Conservation (phyloP, 768 basidiomycete genomes). For the Boletus tomentosulus region DNA sequence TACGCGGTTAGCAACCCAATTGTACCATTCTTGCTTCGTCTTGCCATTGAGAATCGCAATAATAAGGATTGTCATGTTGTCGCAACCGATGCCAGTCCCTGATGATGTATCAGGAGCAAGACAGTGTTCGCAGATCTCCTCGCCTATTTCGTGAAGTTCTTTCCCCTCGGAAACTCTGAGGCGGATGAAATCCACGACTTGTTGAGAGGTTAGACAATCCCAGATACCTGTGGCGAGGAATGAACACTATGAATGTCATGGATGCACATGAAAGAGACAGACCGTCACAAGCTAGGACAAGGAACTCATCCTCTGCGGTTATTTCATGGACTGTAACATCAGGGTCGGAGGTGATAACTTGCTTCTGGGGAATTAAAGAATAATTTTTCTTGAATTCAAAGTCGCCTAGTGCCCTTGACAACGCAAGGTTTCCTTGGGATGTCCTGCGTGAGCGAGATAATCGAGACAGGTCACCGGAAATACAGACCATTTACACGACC, state of each 20-base stretch:
- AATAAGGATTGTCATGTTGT: slow-evolving; percentile 97
- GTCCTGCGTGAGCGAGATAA: neutral
- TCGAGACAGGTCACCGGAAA: neutral
- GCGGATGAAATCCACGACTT: slow-evolving; percentile 86
- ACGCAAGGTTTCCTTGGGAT: slow-evolving; percentile 80
- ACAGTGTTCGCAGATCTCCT: slow-evolving; percentile 88
- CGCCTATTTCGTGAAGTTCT: slow-evolving; percentile 77
- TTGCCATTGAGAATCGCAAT: slow-evolving; percentile 83
- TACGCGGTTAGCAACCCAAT: slow-evolving; percentile 83
- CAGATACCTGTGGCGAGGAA: slow-evolving; percentile 73
- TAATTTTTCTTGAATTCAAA: slow-evolving; percentile 99
- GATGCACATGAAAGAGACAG: slow-evolving; percentile 16
- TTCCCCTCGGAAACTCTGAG: slow-evolving; percentile 76
- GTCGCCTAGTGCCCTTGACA: slow-evolving; percentile 93
- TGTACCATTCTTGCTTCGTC: slow-evolving; percentile 89
- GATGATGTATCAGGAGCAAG: slow-evolving; percentile 90
- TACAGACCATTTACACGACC: slow-evolving; percentile 92
- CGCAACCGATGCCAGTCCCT: slow-evolving; percentile 92
- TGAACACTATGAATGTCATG: slow-evolving; percentile 1
- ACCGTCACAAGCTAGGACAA: slow-evolving; percentile 98
- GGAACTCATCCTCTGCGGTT: slow-evolving; percentile 89
- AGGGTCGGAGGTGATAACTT: slow-evolving; percentile 93
- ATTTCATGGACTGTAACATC: slow-evolving; percentile 82
- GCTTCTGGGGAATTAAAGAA: slow-evolving; percentile 73
- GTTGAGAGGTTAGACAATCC: slow-evolving; percentile 94